Base-by-base conservation (phyloP, 768 basidiomycete genomes). In the Russula earlei region DNA sequence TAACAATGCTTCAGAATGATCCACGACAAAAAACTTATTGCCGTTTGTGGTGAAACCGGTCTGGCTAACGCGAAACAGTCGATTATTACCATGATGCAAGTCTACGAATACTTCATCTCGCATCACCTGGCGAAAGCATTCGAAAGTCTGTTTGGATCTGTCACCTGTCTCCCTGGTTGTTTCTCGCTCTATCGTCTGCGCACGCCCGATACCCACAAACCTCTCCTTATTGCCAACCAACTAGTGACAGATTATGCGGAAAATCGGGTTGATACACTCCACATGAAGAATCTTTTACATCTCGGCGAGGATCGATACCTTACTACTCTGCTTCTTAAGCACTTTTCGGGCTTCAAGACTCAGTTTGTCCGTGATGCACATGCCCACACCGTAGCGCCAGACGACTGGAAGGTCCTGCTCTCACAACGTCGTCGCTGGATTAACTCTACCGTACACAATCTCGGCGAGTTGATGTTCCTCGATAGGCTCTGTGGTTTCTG, bases 371-470 rank as follows among this genome's bases (percentile, higher is more conserved):
- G 91, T 5, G 93, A 96, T 64, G 94, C 96, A 1, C 86, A 91
- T 67, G 96, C 94, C 0, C 87, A 79, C 67, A 98, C 95, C 0
- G 88, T 97, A 15, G 95, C 95, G 3, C 95, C 95, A 0, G 93
- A 95, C 63, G 89, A 92, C 63, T 96, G 92, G 91, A 85, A 84
- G 68, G 85, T 97, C 24, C 70, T 99, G 50, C 73, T 99, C 20
- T 96, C 92, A 8, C 96, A 99, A 67, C 85, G 95, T 74, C 88
- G 95, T 72, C 89, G 96, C 64, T 99, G 96, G 95, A 99, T 99
- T 72, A 99, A 99, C 75, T 98, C 95, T 17, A 99, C 95, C 0
- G 83, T 99, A 11, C 95, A 99, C 74, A 99, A 99, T 71, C 73
- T 99, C 53, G 90, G 85, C 49, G 95, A 98, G 66, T 75, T 99